Evolutionary conservation across 2,329 filamentous ascomycete species (phyloP).

Genomic region (Talaromyces sp.): DNA sequence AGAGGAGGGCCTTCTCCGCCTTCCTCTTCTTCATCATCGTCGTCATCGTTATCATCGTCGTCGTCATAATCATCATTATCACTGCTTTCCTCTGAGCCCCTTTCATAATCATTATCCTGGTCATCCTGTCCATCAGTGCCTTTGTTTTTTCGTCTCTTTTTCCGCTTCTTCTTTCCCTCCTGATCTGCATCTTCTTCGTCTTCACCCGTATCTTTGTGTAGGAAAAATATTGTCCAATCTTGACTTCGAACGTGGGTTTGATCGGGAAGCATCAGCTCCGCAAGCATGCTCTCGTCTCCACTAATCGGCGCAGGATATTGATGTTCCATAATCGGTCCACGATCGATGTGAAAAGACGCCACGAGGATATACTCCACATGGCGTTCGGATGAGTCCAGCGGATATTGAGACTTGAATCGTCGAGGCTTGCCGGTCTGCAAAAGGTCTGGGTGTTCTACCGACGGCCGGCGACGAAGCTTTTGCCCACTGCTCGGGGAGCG

Average conservation of each 20-base stretch:
- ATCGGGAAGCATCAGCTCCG: conserved; percentile 96
- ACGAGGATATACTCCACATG: conserved; percentile 99
- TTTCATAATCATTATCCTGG: conserved; percentile 43
- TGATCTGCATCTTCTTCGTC: conserved; percentile 48
- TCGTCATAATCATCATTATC: conserved; percentile 38
- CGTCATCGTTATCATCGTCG: conserved; percentile 53
- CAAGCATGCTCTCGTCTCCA: conserved; percentile 95
- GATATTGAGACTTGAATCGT: conserved; percentile 68
- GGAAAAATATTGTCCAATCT: conserved; percentile 98
- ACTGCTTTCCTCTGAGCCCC: conserved; percentile 15
- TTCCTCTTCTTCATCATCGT: conserved; percentile 58
- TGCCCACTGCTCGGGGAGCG: conserved; percentile 45
- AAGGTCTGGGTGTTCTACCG: conserved; percentile 37
- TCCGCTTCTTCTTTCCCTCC: conserved; percentile 41
- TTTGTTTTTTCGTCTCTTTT: conserved; percentile 9
- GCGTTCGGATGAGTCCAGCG: conserved; percentile 68
- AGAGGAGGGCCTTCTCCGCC: conserved; percentile 79
- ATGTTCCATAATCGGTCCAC: conserved; percentile 95
- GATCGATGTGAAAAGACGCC: conserved; percentile 94
- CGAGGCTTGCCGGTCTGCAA: conserved; percentile 38
- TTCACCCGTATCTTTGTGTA: conserved; percentile 87
- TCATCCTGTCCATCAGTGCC: conserved; percentile 41
- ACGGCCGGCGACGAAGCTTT: conserved; percentile 32
- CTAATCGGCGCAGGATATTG: conserved; percentile 94
- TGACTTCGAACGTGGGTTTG: conserved; percentile 91